A percentile compares a stretch with the other conserved stretches of the same genome.
phyloP scores from a whole-genome alignment of 2,329 filamentous ascomycete species.

The Phyllosticta citribraziliensis region DNA sequence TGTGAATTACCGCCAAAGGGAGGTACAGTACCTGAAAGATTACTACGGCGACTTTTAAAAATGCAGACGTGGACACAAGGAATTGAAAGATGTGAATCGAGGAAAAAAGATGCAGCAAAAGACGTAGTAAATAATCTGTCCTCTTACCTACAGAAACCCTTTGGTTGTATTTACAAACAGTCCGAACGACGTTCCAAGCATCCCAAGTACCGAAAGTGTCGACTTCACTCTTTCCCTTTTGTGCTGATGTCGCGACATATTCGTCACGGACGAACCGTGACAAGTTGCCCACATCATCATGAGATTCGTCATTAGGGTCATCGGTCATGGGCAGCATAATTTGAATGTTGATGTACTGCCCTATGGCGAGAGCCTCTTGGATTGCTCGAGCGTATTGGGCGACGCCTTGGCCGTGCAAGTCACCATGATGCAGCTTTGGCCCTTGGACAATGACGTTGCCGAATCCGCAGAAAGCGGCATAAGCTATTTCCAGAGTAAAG shows the following conservation, averaged over 20 bases:
- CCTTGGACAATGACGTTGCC: constrained; percentile 74
- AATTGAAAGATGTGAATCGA: not conserved
- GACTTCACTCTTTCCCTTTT: constrained; percentile 5
- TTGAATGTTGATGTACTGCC: constrained; percentile 67
- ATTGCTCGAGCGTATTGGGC: constrained; percentile 77
- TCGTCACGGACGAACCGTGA: constrained; percentile 36
- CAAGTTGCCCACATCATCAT: constrained; percentile 43
- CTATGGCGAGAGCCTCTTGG: constrained; percentile 66
- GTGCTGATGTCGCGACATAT: constrained; percentile 13
- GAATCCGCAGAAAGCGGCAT: constrained; percentile 90
- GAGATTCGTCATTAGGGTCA: constrained; percentile 50
- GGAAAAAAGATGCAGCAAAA: not conserved
- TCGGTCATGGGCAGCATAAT: constrained; percentile 79
- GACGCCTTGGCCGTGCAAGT: constrained; percentile 38
- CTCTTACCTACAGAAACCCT: constrained; percentile 75
- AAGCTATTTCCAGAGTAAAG: constrained; percentile 81
- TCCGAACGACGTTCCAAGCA: constrained; percentile 81
- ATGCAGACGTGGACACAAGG: not conserved
- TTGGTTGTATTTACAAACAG: constrained; percentile 72
- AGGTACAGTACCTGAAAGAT: not conserved
- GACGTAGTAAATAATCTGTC: constrained; percentile 2
- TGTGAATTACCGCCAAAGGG: not conserved
- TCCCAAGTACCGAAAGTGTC: constrained; percentile 82
- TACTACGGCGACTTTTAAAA: not conserved
- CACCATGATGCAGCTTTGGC: constrained; percentile 55